Base-by-base conservation (phyloP, 176 grass and related monocot species). In the Oryza officinalis region DNA sequence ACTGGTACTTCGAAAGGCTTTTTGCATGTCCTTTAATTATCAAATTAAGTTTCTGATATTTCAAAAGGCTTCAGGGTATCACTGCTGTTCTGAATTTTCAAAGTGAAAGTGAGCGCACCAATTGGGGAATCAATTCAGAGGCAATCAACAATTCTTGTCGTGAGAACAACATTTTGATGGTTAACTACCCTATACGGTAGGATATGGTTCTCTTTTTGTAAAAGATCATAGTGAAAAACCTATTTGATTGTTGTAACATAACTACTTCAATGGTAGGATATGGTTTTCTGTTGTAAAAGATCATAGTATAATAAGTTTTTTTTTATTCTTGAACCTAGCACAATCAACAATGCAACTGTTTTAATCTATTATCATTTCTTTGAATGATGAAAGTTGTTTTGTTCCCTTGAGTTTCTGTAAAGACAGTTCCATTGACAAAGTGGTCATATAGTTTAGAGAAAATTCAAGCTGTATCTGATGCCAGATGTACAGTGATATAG, bases 41-140 rank as follows among this genome's bases (percentile, higher is more conserved):
- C 3, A 52, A 72, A 35, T 86, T 76, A 71, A 71, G 80, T 80
- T 71, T 86, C 79, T 78, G 88, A 94, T 69, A 76, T 75, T 90
- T 81, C 69, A 69, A 79, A 90, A 90, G 87, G 78, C 63, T 93
- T 80, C 89, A 98, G 96, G 93, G 93, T 81, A 92, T 98, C n/a
- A 98, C 93, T 85, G 93, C 89, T 93, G 89, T 97, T 85, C 79
- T 97, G 59, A 97, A 95, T 88, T 95, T 93, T 80, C 96, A 98
- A 83, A 95, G 96, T 82, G 96, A 98, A 84, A 95, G 92, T 77
- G 96, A 98, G 77, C 90, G 92, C 37, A 54, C 70, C 28, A 95
- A 95, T 69, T 98, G 95, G 95, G 95, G 92, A 83, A 94, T 97
- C 76, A 90, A 98, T 88, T 98, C 96, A 23, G 88, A 87, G 33